Evolutionary conservation across 164 flowering plant species (phyloP), one percentile per base, ranked within the genome.

Genomic region (Macadamia tetraphylla): DNA sequence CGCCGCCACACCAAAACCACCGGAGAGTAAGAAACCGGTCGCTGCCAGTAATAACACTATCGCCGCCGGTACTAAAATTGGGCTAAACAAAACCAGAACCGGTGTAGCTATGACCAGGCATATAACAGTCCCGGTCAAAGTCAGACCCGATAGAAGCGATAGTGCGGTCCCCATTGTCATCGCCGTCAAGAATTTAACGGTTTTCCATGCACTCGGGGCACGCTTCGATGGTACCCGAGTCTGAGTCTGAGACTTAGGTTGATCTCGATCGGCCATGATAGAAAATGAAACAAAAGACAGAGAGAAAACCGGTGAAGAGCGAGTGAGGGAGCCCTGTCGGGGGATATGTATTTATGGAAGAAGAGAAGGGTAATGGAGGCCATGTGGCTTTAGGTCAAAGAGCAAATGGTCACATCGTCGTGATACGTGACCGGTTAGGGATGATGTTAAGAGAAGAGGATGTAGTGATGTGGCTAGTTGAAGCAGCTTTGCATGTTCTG

Each of bases 61-160:
- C 65, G 46, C 83, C 0, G 87, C 86, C 1, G 87, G 91, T 30
- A 85, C 80, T 29, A 87, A 60, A 12, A 87, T 40, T 1, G 91
- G 87, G 51, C 88, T 87, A 71, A 83, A 81, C 58, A 85, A 35
- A 4, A 85, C 83, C 56, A 87, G 63, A 1, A 81, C 13, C 4
- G 88, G 88, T 8, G 88, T 81, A 6, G 84, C 82, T 11, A 85
- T 10, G 52, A 81, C 18, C 40, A 87, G 65, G 59, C 70, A 68
- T 3, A 83, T 59, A 14, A 82, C 83, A 2, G 87, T 80, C 51
- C 78, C 84, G 46, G 87, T 79, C 18, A 81, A 51, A 65, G 84
- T 83, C 42, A 84, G 48, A 43, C 89, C 88, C 14, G 85, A 80
- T 40, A 84, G 29, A 52, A 78, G 18, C 29, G 81, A 51, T 31